Evolutionary conservation across 2,329 filamentous ascomycete species (phyloP), one percentile per base, ranked within the genome.

Genomic region (Lasiodiplodia sp.): DNA sequence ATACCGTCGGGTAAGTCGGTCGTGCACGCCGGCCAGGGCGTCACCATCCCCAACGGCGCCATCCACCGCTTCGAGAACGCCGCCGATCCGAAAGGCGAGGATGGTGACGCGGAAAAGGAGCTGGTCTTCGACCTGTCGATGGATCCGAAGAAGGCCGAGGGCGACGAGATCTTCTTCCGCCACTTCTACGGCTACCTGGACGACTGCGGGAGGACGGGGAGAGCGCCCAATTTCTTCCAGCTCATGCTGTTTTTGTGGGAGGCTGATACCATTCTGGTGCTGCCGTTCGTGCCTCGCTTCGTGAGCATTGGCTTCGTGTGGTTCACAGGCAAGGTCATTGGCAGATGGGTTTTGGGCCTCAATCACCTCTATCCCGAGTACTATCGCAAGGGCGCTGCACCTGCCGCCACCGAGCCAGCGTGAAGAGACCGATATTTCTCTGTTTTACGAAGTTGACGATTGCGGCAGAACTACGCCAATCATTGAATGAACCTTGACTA

Each of bases 171-270:
- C 47, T 68, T 68, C 66, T 68, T 68, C 21, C 55, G 66, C 44
- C 55, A 68, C n/a, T 68, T 68, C 37, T 68, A 60, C 23, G 66
- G 66, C 44, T 68, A 68, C 16, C 49, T 68, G 14, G 66, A 68
- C 23, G 66, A 68, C 47, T 68, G 66, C 56, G 49, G 47, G 28
- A 52, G 47, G 44, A 16, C 47, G 0, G 47, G 49, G 44, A 53
- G 55, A 8, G 25, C 31, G 44, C 66, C 66, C 0, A 55, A 52
- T 21, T 60, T 68, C 40, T 68, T 68, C 44, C 66, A 68, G 66
- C 37, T 68, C 31, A 62, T 68, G 66, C 40, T 62, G 31, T 68
- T 68, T 23, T 38, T 68, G 55, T 60, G 56, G 55, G 56, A 60
- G 44, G 66, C 66, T 2, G 66, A 68, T 14, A 68, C 66, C 34